These are phyloP conservation scores for Silene vulgaris DNA, from an alignment of 179 eudicot species.

Conservation along the genomic window DNA sequence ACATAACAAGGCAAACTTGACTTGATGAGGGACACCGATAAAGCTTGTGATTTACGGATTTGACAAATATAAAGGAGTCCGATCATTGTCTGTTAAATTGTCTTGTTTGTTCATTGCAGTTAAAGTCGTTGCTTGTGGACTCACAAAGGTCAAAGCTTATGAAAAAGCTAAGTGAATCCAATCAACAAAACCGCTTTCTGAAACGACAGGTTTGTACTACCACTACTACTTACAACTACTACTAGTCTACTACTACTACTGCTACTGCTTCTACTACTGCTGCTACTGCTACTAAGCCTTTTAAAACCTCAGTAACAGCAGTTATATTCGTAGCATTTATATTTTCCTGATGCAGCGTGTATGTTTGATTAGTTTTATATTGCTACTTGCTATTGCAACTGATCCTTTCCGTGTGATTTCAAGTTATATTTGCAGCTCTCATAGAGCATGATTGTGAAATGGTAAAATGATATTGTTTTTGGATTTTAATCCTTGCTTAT, in stretches of 20 bases:
- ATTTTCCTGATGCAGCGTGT: background rate
- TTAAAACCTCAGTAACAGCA: background rate
- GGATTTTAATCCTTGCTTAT: background rate
- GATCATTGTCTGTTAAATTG: background rate
- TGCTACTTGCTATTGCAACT: background rate
- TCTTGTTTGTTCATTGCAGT: constrained; percentile 36
- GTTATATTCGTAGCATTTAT: background rate
- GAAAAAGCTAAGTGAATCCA: constrained; percentile 91
- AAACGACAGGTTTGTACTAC: constrained; percentile 68
- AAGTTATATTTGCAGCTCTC: background rate
- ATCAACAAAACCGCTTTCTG: constrained; percentile 83
- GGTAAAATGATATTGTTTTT: background rate
- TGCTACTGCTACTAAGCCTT: background rate
- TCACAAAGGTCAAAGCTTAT: constrained; percentile 70
- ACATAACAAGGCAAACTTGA: background rate
- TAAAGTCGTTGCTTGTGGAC: constrained; percentile 63
- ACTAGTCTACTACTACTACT: too few relatives aligned
- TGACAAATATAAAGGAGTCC: constrained; percentile 1
- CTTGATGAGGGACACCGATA: background rate
- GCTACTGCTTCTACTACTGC: too few relatives aligned
- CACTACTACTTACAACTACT: too few relatives aligned
- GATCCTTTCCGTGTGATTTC: background rate
- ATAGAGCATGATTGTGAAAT: background rate
- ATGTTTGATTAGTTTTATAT: constrained; percentile 7
- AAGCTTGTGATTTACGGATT: background rate